A percentile compares a stretch with the other conserved stretches of the same genome.
These are phyloP conservation scores for Venturia asperata DNA, from an alignment of 2,329 filamentous ascomycete genomes.

Conservation along the genomic window DNA sequence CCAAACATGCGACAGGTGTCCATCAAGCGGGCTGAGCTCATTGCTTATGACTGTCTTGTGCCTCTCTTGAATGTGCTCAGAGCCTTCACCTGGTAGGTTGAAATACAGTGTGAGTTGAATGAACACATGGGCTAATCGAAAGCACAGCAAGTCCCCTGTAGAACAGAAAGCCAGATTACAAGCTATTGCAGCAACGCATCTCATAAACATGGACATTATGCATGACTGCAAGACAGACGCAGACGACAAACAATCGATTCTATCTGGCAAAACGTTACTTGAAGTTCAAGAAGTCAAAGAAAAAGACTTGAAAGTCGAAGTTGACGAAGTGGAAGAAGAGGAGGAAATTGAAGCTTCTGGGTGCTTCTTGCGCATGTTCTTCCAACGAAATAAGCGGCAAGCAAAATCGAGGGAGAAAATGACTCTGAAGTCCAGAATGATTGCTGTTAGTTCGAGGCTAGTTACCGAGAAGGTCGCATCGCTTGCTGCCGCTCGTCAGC, in stretches of 20 bases:
- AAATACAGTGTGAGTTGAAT: background rate
- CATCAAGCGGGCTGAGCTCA: background rate
- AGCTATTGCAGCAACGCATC: background rate
- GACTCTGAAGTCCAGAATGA: background rate
- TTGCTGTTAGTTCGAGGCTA: background rate
- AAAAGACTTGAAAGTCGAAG: background rate
- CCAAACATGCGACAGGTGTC: background rate
- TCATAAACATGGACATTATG: background rate
- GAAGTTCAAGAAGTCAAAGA: background rate
- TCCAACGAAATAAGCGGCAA: background rate
- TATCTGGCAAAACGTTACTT: background rate
- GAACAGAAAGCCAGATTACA: background rate
- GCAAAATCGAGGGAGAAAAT: background rate
- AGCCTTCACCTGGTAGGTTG: background rate
- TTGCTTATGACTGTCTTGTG: conserved; percentile 3
- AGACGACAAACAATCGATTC: background rate
- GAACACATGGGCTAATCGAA: background rate
- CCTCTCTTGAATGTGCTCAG: background rate
- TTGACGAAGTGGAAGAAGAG: background rate
- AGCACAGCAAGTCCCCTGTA: background rate
- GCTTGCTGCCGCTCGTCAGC: background rate
- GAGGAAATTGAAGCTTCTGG: background rate
- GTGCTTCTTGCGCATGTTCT: background rate
- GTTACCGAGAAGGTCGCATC: background rate
- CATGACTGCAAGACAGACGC: background rate